Evolutionary conservation across 352 stramenopile genomes (phyloP), one percentile per base, ranked within the genome.

Genomic region (Pythium brachiatum): DNA sequence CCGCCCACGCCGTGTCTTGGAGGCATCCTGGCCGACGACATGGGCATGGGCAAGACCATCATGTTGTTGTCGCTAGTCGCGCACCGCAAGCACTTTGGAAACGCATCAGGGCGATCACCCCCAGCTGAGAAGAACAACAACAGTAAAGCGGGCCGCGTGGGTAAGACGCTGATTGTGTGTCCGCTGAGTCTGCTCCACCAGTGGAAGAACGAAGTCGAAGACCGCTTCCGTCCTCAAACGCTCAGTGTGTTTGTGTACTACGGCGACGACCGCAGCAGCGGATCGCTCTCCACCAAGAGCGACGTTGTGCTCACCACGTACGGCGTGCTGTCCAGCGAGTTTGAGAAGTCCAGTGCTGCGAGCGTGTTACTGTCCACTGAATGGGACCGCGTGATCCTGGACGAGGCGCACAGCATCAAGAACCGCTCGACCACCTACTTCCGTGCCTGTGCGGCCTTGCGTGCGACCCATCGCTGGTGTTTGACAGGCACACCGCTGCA

Each of bases 391-490:
- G 68, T 97, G n/a, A 92, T 97, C 58, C 74, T 97, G 13, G 90
- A 97, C 64, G 90, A 97, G 70, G 88, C 87, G 5, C 90, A 97
- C 68, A 92, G 78, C 36, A 97, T 97, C 70, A 96, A 97, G 75
- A 97, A 92, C 57, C 80, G 84, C 26, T 44, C 69, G 34, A 93
- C 83, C n/a, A 72, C 56, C 32, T 91, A 92, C 63, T 90, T 90
- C 52, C 80, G 78, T 20, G 73, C 79, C 15, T 92, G 85, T 38
- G 73, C 74, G 15, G 50, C 70, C 1, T 53, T 96, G 3, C 60
- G 60, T 32, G 81, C 84, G 2, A 76, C 68, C 11, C 81, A 94
- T 32, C 85, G 87, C 12, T 97, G 90, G 90, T 96, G 88, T 64
- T 66, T 97, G n/a, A 97, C 88, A 7, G 90, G 90, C 23, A 97